Base-by-base conservation (phyloP, 176 grass and related monocot genomes). In the Phoenix roebelenii region DNA sequence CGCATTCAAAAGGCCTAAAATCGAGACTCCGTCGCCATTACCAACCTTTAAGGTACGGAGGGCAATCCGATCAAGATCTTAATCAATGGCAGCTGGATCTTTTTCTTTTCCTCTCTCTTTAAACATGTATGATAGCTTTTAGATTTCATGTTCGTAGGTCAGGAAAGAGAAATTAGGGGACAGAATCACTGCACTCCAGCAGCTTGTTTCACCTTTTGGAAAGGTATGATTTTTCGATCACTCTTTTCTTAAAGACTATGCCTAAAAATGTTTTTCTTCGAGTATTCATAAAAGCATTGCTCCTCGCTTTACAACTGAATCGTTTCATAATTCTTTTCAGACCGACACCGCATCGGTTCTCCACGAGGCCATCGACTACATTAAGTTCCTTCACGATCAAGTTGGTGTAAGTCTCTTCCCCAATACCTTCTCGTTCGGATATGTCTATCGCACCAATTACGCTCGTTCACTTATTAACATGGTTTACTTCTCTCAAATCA, bases 341-440 rank as follows among this genome's bases (percentile, higher is more conserved):
- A 96, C 92, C 30, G 86, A 96, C 59, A 96, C 91, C 4, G 91
- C 91, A 80, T 96, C 92, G 3, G 92, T 96, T 85, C 92, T 96
- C 62, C 92, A 96, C 60, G 92, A 96, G 70, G 83, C 92, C n/a
- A 90, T 83, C 50, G 78, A 87, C 54, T 96, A 85, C 78, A 96
- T 96, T 67, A 96, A 77, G 61, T 88, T 90, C 66, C 76, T 96
- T 59, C 92, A 96, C 5, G 69, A 83, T 60, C 92, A 96, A 96
- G 83, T 96, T 35, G 68, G 63, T 18, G 92, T 96, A 74, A 87
- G 92, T 67, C 24, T 24, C 50, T 54, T 28, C 23, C 18, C 24
- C 39, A 44, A 44, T 44, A 9, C 7, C 35, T 44, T 12, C 35
- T 44, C 2, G 35, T 44, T 14, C 35, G 7, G 0, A 44, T 44